Conservation (phyloP, 371 early-diverging fungal genomes). For the Apophysomyces variabilis region DNA sequence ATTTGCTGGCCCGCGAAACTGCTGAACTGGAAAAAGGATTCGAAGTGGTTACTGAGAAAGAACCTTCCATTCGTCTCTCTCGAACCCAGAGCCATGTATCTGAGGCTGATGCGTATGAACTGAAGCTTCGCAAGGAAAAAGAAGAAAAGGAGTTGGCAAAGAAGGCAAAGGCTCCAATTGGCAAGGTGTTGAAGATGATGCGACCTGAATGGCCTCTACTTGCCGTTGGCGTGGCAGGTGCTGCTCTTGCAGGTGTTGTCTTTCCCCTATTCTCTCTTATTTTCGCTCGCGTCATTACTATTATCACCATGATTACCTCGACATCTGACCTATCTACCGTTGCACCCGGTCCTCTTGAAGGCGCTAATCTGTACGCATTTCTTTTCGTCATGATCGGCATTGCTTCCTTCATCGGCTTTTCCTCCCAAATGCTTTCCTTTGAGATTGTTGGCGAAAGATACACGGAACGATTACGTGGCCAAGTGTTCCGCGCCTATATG, state of each 20-base stretch:
- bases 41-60: slow-evolving; percentile 26
- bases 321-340: slow-evolving; percentile 24
- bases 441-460: slow-evolving; percentile 61
- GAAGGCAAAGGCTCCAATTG: slow-evolving; percentile 54
- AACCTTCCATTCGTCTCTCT: slow-evolving; percentile 28
- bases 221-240: slow-evolving; percentile 46
- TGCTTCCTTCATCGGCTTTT: slow-evolving; percentile 51
- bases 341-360: slow-evolving; percentile 44
- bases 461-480: slow-evolving; percentile 63
- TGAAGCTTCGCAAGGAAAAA: slow-evolving; percentile 50
- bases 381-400: slow-evolving; percentile 74
- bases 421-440: slow-evolving; percentile 44
- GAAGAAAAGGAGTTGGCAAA: slow-evolving; percentile 44
- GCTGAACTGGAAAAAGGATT: slow-evolving; percentile 20
- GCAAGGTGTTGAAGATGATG: slow-evolving; percentile 41
- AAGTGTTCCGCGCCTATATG: slow-evolving; percentile 65
- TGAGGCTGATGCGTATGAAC: slow-evolving; percentile 48
- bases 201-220: slow-evolving; percentile 46
- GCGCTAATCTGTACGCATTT: slow-evolving; percentile 76
- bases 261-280: slow-evolving; percentile 58
- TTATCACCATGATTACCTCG: slow-evolving; percentile 21
- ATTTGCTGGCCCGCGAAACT: slow-evolving; percentile 21
- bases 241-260: slow-evolving; percentile 61
- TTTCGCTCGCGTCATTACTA: slow-evolving; percentile 45
- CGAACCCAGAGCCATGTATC: slow-evolving; percentile 23